phyloP scores from a whole-genome alignment of 2,329 filamentous ascomycete species.

The Cercospora zeina region DNA sequence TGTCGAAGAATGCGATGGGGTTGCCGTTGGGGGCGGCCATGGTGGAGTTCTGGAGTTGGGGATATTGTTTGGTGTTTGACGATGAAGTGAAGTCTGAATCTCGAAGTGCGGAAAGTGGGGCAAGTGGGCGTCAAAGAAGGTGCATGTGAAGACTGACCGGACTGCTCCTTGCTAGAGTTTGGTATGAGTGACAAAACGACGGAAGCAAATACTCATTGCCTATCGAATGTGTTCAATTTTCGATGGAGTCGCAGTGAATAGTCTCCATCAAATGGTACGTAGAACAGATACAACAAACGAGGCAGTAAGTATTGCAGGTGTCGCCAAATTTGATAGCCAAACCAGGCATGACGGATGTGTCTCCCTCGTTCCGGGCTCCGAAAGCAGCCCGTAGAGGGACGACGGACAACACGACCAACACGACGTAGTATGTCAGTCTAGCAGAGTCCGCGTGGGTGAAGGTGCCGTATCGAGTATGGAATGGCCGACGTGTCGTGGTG shows the following conservation, averaged over 20 bases:
- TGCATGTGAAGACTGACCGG: not conserved
- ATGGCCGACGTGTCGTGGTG: not conserved
- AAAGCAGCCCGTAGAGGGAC: not conserved
- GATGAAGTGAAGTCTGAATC: not conserved
- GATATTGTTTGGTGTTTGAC: not conserved
- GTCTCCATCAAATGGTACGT: too few species aligned
- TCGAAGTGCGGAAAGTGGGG: constrained; percentile 2
- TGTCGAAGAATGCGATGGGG: constrained; percentile 70
- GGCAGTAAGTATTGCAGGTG: too few species aligned
- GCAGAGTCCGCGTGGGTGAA: not conserved
- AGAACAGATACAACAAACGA: too few species aligned
- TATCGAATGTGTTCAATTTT: not conserved
- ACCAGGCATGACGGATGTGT: too few species aligned
- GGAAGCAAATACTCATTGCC: not conserved
- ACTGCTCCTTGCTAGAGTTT: too few species aligned
- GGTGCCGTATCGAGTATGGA: not conserved
- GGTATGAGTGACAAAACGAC: not conserved
- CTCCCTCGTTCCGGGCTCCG: too few species aligned
- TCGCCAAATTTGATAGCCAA: too few species aligned
- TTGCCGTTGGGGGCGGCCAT: constrained; percentile 37
- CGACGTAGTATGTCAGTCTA: not conserved
- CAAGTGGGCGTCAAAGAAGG: not conserved
- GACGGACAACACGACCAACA: not conserved
- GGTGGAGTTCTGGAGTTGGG: not conserved
- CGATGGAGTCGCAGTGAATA: not conserved